Conservation (phyloP, 139 green algal genomes). For the Asterochloris sp. region DNA sequence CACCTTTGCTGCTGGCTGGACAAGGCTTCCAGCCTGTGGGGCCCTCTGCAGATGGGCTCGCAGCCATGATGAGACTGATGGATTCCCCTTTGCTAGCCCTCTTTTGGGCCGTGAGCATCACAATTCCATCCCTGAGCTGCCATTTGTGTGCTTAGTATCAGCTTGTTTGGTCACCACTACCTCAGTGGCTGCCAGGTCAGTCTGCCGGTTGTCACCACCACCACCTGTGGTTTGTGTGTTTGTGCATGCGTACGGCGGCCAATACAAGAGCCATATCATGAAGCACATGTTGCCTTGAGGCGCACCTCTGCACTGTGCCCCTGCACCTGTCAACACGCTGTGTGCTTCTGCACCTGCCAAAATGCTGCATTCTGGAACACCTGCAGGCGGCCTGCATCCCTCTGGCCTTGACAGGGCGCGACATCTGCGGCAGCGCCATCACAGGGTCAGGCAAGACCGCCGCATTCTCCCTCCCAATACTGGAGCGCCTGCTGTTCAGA, state of each 20-base stretch:
- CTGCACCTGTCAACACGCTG: not conserved
- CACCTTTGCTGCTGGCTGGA: not conserved
- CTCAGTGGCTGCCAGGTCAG: no score
- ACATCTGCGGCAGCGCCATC: slow-evolving; percentile 94
- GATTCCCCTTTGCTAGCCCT: slow-evolving; percentile 19
- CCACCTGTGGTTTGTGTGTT: no score
- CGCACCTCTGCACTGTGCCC: not conserved
- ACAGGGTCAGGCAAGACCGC: slow-evolving; percentile 97
- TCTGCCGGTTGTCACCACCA: no score
- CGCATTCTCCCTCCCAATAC: slow-evolving; percentile 87
- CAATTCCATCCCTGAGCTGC: slow-evolving; percentile 15
- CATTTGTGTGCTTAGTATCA: not conserved
- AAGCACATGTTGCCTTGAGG: not conserved
- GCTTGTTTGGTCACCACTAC: no score
- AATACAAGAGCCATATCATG: not conserved
- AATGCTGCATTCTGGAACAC: not conserved
- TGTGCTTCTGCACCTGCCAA: not conserved
- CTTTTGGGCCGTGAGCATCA: slow-evolving; percentile 5
- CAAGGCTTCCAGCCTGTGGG: not conserved
- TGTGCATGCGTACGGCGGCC: no score
- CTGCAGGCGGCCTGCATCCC: slow-evolving; percentile 89
- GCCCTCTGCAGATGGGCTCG: not conserved
- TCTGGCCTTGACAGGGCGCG: slow-evolving; percentile 84
- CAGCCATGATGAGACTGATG: slow-evolving; percentile 14
- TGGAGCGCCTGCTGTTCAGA: slow-evolving; percentile 93